A percentile compares a stretch with the other conserved stretches of the same genome.
Evolutionary conservation across 306 rosid species (phyloP).

Genomic region (Heteromeles arbutifolia): DNA sequence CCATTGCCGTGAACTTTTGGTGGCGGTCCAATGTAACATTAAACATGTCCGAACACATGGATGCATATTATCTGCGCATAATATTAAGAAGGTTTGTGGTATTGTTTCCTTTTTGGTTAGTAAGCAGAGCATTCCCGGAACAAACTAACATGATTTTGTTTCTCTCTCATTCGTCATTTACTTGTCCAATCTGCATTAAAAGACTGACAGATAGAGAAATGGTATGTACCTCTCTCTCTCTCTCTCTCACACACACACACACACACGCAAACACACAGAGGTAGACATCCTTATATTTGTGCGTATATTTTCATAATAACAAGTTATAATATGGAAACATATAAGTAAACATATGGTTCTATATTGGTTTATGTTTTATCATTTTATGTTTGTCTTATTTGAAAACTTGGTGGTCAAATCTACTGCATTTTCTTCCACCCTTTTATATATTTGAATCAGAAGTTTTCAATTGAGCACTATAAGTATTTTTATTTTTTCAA

Average conservation of each 20-base stretch:
- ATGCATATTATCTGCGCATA: conserved; percentile 74
- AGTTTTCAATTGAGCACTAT: conserved; percentile 2
- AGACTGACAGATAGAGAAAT: conserved; percentile 84
- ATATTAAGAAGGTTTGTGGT: conserved; percentile 72
- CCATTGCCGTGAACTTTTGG: conserved; percentile 93
- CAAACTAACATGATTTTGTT: conserved; percentile 37
- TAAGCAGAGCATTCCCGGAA: background rate
- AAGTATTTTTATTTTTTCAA: background rate
- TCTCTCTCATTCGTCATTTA: conserved; percentile 28
- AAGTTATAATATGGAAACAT: background rate
- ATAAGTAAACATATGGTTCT: background rate
- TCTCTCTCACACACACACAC: background rate
- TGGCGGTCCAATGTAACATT: conserved; percentile 69
- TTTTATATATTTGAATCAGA: background rate
- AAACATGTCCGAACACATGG: conserved; percentile 88
- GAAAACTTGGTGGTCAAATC: background rate
- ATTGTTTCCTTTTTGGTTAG: conserved; percentile 13
- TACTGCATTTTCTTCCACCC: background rate
- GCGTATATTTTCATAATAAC: background rate
- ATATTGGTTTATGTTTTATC: background rate
- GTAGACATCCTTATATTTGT: background rate
- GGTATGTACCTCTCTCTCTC: conserved; percentile 45
- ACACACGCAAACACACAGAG: background rate
- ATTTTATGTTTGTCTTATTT: background rate
- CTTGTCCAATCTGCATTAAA: conserved; percentile 26